phyloP scores from a whole-genome alignment of 352 stramenopile genomes.

The Pythium guiyangense region DNA sequence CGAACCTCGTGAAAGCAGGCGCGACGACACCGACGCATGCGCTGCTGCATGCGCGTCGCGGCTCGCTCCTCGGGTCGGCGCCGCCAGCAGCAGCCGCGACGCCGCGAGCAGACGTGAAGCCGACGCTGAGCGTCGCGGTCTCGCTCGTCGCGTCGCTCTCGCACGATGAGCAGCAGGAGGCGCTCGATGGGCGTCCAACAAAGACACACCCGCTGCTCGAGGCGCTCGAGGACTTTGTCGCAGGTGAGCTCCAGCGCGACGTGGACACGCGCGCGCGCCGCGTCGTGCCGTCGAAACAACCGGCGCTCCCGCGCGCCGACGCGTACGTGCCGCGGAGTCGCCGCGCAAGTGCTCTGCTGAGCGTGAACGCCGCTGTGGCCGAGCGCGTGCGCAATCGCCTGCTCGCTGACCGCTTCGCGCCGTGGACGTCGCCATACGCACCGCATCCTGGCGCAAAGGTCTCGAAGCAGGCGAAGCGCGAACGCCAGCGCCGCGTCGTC shows the following conservation, averaged over 20 bases:
- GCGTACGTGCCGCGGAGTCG: slow-evolving; percentile 23
- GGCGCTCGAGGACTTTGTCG: slow-evolving; percentile 60
- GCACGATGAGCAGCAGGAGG: slow-evolving; percentile 66
- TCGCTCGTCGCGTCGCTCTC: slow-evolving; percentile 70
- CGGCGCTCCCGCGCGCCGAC: slow-evolving; percentile 31
- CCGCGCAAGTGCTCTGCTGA: slow-evolving; percentile 16
- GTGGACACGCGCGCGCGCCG: slow-evolving; percentile 18
- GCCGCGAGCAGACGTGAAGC: slow-evolving; percentile 24
- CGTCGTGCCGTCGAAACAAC: slow-evolving; percentile 20
- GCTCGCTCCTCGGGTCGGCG: slow-evolving; percentile 3
- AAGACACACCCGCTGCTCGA: slow-evolving; percentile 64
- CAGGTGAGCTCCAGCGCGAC: slow-evolving; percentile 31
- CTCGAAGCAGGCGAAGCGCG: slow-evolving; percentile 27
- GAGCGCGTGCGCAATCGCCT: slow-evolving; percentile 31
- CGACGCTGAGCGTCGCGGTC: slow-evolving; percentile 52
- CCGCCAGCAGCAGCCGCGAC: not conserved
- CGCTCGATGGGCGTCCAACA: slow-evolving; percentile 45
- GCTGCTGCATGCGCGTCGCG: slow-evolving; percentile 3
- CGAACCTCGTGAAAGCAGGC: slow-evolving; percentile 2
- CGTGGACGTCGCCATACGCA: slow-evolving; percentile 39
- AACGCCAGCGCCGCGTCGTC: slow-evolving; percentile 33
- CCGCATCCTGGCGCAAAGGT: slow-evolving; percentile 28
- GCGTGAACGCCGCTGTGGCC: slow-evolving; percentile 33
- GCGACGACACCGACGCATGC: not conserved
- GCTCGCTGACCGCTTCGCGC: slow-evolving; percentile 37